A percentile compares a stretch with the other conserved stretches of the same genome.
These are phyloP conservation scores for Penicillium coffeae DNA, from an alignment of 495 filamentous ascomycete species.

Conservation along the genomic window DNA sequence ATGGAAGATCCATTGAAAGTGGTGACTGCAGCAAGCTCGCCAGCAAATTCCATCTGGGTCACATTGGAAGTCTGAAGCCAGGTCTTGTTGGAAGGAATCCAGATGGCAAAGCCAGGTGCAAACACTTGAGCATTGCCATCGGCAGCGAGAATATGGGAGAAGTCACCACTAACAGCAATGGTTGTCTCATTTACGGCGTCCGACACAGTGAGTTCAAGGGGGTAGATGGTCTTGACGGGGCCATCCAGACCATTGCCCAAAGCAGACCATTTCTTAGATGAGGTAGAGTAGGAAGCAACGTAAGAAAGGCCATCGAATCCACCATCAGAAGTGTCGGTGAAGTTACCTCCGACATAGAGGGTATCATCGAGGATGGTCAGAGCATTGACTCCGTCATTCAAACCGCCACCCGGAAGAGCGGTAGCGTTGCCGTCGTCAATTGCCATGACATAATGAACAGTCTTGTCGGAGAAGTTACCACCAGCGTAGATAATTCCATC, in stretches of 20 bases:
- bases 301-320: conserved; percentile 59
- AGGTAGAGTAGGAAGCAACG: conserved; percentile 70
- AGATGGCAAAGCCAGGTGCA: conserved; percentile 77
- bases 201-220: conserved; percentile 77
- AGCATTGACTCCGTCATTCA: conserved; percentile 75
- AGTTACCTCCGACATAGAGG: conserved; percentile 83
- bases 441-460: conserved; percentile 69
- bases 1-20: conserved; percentile 60
- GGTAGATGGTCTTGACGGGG: conserved; percentile 65
- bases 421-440: conserved; percentile 62
- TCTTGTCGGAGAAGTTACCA: conserved; percentile 74
- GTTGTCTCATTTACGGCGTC: conserved; percentile 63
- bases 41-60: conserved; percentile 60
- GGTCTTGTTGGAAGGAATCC: conserved; percentile 85
- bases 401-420: conserved; percentile 62
- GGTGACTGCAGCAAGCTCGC: conserved; percentile 65
- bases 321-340: conserved; percentile 67
- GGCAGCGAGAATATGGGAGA: conserved; percentile 66
- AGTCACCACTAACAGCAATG: conserved; percentile 77
- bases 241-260: conserved; percentile 88
- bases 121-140: conserved; percentile 54
- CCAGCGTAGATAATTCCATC: conserved; percentile 67
- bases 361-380: conserved; percentile 59
- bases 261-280: conserved; percentile 65
- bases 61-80: conserved; percentile 82